Conservation (phyloP, 2,329 filamentous ascomycete genomes). For the Colletotrichum chrysophilum region DNA sequence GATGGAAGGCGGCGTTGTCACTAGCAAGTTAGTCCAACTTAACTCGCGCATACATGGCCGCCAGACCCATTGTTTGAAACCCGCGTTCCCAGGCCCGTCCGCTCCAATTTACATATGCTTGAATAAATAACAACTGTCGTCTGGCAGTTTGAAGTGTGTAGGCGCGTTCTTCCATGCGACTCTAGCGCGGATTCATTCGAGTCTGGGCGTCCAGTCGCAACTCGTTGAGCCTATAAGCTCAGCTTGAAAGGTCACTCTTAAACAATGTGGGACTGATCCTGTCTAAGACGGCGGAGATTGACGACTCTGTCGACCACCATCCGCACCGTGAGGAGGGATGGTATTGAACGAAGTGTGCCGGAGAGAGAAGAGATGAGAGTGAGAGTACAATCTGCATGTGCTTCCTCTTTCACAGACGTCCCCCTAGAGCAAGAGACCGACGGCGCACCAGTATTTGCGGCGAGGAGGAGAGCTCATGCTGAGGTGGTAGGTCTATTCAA, state of each 20-base stretch:
- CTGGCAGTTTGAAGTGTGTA: not conserved
- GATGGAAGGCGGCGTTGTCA: not conserved
- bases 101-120: not conserved
- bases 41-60: not conserved
- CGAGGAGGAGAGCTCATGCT: not conserved
- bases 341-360: not conserved
- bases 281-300: conserved; percentile 18
- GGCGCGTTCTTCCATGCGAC: conserved; percentile 1
- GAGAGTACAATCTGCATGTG: not conserved
- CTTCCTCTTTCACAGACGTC: not conserved
- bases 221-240: conserved; percentile 6
- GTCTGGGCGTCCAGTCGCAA: not conserved
- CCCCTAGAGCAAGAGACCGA: not conserved
- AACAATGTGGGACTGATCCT: conserved; percentile 14
- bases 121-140: not conserved
- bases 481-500: not conserved
- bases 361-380: not conserved
- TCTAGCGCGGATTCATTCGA: not conserved
- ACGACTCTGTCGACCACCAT: not conserved
- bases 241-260: conserved; percentile 5
- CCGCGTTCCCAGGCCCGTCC: conserved; percentile 8
- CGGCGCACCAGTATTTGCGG: not conserved
- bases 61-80: conserved; percentile 7
- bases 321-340: not conserved
- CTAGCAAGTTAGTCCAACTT: not conserved